Conservation (phyloP, 257 asterid genomes). For the Ligustrum vulgare region DNA sequence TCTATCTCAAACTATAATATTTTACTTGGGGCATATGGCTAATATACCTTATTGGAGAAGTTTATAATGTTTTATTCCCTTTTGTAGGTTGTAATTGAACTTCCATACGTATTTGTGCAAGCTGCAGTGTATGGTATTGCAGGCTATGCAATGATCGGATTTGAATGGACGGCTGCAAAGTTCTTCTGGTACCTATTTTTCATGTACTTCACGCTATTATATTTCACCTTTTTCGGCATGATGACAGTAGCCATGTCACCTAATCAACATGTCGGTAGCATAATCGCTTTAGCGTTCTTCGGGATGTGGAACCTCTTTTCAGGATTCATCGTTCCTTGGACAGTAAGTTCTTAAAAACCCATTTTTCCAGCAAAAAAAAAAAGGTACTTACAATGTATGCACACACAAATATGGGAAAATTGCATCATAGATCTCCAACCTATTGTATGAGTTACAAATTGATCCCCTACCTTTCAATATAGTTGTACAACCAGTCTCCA, state of each 20-base stretch:
- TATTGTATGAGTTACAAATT: not conserved
- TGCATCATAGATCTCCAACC: not conserved
- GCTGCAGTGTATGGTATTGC: constrained; percentile 32
- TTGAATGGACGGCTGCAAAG: constrained; percentile 46
- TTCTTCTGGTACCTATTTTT: constrained; percentile 44
- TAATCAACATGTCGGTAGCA: constrained; percentile 44
- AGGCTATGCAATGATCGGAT: constrained; percentile 50
- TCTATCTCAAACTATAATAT: not conserved
- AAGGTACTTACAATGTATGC: too few species aligned
- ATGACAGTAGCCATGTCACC: constrained; percentile 52
- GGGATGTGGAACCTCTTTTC: constrained; percentile 53
- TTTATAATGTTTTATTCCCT: not conserved
- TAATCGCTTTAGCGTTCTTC: constrained; percentile 27
- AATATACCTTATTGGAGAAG: not conserved
- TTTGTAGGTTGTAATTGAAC: constrained; percentile 44
- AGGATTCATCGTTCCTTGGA: constrained; percentile 46
- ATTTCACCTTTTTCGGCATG: constrained; percentile 61
- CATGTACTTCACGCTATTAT: constrained; percentile 43
- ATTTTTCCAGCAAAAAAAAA: not conserved
- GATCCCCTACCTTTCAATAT: not conserved
- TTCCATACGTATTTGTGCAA: constrained; percentile 50
- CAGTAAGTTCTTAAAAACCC: constrained; percentile 37
- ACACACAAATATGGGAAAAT: not conserved
- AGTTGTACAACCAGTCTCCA: not conserved
- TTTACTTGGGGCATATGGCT: not conserved